Percentiles rank a stretch among this genome's conserved stretches.
phyloP scores from a whole-genome alignment of 345 rosid species.

The Pugionium dolabratum region DNA sequence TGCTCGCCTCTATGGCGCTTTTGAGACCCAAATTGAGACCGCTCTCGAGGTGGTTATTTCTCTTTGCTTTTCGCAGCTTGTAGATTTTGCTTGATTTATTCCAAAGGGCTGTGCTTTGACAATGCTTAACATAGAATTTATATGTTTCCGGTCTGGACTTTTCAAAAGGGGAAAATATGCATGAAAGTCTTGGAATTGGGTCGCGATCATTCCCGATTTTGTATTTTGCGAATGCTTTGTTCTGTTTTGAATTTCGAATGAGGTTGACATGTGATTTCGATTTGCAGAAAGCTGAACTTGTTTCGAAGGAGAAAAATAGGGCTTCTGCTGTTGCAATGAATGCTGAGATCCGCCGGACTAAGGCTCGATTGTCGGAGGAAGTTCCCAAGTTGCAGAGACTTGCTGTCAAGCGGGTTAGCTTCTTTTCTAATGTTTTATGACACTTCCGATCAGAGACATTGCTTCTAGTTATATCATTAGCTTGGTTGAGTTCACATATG shows the following conservation, averaged over 20 bases:
- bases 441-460: neutral
- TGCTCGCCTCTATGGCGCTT: constrained; percentile 68
- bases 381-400: constrained; percentile 90
- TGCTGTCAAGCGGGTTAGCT: constrained; percentile 79
- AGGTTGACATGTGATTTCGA: neutral
- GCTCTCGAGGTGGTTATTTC: constrained; percentile 56
- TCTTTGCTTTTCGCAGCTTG: constrained; percentile 8
- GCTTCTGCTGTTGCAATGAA: constrained; percentile 92
- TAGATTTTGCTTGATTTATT: constrained; percentile 17
- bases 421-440: constrained; percentile 14
- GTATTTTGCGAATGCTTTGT: neutral
- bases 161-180: neutral
- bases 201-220: neutral
- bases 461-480: constrained; percentile 6
- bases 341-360: constrained; percentile 94
- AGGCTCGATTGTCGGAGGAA: constrained; percentile 86
- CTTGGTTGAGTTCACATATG: constrained; percentile 14
- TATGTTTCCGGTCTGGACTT: neutral
- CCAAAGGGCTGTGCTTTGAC: neutral
- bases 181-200: constrained; percentile 7
- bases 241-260: too few species aligned
- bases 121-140: constrained; percentile 11
- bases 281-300: constrained; percentile 82
- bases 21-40: constrained; percentile 73
- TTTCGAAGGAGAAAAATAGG: constrained; percentile 74